Conservation (phyloP, 495 filamentous ascomycete species). For the Penicillium argentinense region DNA sequence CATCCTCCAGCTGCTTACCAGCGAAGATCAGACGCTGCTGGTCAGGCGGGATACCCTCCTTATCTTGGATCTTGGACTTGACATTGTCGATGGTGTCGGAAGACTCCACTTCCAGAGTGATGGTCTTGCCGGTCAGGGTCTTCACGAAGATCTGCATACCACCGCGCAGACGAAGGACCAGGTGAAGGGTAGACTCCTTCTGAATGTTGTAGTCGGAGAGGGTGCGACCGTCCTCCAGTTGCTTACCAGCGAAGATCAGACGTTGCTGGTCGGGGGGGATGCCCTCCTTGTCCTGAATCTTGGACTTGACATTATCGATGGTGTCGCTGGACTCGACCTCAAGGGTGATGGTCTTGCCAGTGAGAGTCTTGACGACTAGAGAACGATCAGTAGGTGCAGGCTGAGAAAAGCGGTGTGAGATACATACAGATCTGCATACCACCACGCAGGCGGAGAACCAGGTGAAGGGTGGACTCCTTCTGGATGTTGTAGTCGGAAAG, state of each 20-base stretch:
- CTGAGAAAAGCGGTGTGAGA: neutral
- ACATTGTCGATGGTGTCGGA: slow-evolving; percentile 98
- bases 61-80: slow-evolving; percentile 97
- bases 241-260: slow-evolving; percentile 71
- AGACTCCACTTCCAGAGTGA: slow-evolving; percentile 69
- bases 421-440: slow-evolving; percentile 96
- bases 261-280: slow-evolving; percentile 79
- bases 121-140: slow-evolving; percentile 71
- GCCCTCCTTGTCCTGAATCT: slow-evolving; percentile 78
- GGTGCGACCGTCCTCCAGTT: slow-evolving; percentile 70
- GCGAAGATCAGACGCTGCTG: slow-evolving; percentile 95
- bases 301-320: slow-evolving; percentile 91
- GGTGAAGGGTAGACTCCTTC: slow-evolving; percentile 69
- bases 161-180: slow-evolving; percentile 70
- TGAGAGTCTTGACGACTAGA: slow-evolving; percentile 81
- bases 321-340: slow-evolving; percentile 96
- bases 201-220: slow-evolving; percentile 75
- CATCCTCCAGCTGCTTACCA: slow-evolving; percentile 92
- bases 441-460: slow-evolving; percentile 96
- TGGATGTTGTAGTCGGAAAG: slow-evolving; percentile 98
- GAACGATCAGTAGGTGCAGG: slow-evolving; percentile 6
- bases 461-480: slow-evolving; percentile 94
- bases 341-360: slow-evolving; percentile 97
- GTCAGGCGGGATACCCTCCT: slow-evolving; percentile 93
- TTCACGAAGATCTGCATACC: slow-evolving; percentile 77